These are phyloP conservation scores for Penicillium olsonii DNA, from an alignment of 2,329 filamentous ascomycete species.

Conservation along the genomic window DNA sequence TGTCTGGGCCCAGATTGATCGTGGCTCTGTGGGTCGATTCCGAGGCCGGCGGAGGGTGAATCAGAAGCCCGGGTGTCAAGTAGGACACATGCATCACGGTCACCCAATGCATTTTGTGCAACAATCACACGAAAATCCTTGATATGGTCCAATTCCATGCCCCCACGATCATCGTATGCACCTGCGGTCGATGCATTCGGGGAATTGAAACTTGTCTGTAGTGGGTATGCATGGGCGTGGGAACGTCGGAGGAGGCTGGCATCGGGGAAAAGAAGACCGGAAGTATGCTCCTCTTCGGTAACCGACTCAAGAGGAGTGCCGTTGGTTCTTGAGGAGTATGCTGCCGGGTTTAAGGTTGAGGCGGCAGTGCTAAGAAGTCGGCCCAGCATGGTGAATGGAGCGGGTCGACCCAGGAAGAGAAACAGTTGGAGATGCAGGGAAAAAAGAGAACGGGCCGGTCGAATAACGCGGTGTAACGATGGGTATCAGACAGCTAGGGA, in stretches of 20 bases:
- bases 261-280: slow-evolving; percentile 50
- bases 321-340: slow-evolving; percentile 39
- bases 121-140: slow-evolving; percentile 51
- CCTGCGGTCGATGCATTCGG: slow-evolving; percentile 45
- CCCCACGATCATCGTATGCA: slow-evolving; percentile 50
- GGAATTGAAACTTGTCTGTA: slow-evolving; percentile 45
- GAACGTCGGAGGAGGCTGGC: slow-evolving; percentile 44
- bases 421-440: slow-evolving; percentile 13
- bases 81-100: slow-evolving; percentile 49
- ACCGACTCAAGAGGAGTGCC: slow-evolving; percentile 47
- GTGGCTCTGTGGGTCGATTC: slow-evolving; percentile 35
- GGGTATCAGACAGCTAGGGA: slow-evolving; percentile 33
- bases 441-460: slow-evolving; percentile 15
- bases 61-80: slow-evolving; percentile 44
- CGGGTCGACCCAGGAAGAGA: slow-evolving; percentile 14
- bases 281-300: slow-evolving; percentile 52
- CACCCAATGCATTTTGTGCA: slow-evolving; percentile 51
- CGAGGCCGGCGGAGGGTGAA: slow-evolving; percentile 34
- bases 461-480: slow-evolving; percentile 22
- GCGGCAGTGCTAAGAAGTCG: slow-evolving; percentile 47
- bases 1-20: slow-evolving; percentile 35
- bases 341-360: slow-evolving; percentile 45
- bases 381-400: slow-evolving; percentile 42
- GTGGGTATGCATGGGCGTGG: slow-evolving; percentile 42
- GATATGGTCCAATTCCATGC: slow-evolving; percentile 46